Base-by-base conservation (phyloP, 1,139 yeast species). In the Blastobotrys proliferans region DNA sequence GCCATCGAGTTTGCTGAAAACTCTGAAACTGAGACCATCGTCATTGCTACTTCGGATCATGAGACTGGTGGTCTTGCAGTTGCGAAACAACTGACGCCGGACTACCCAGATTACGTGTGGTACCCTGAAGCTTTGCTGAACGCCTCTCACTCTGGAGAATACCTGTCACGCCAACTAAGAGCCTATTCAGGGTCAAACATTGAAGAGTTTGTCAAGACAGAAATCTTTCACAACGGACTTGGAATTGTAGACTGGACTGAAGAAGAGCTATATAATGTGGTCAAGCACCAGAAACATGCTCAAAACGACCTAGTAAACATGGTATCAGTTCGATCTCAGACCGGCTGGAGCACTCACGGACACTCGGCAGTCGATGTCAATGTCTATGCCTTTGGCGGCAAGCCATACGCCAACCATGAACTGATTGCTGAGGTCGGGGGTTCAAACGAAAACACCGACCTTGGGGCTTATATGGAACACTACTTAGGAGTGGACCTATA, bases 291-390 rank as follows among this genome's bases (percentile, higher is more conserved):
- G 28, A 49, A 52, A 27, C 47, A 53, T 17, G 61, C 72, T 10
- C 70, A 71, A 48, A 73, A 72, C 45, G 65, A 68, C 30, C 54
- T 81, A 44, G 74, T 81, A 55, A 69, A 77, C 45, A 73, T 85
- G 74, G 75, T 84, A 6, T 78, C 88, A 1, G 54, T 64, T 10
- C 74, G 94, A 48, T 84, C 95, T 0, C 81, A 80, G 58, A 76
- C 85, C 26, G 94, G 94, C 5, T 87, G 94, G 94, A 72, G 92
- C 6, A 85, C 95, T 0, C 88, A 82, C 54, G 95, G 94, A 20
- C 96, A 87, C 60, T 79, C 92, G 17, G 94, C 94, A 0, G 95
- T 86, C 11, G 95, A 87, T 62, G 95, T 87, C 26, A 85, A 85
- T 56, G 80, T 86, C 40, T 87, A 85, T 60, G 92, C 80, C 0